Evolutionary conservation across 176 grass and related monocot species (phyloP), one percentile per base, ranked within the genome.

Genomic region (Typha latifolia): DNA sequence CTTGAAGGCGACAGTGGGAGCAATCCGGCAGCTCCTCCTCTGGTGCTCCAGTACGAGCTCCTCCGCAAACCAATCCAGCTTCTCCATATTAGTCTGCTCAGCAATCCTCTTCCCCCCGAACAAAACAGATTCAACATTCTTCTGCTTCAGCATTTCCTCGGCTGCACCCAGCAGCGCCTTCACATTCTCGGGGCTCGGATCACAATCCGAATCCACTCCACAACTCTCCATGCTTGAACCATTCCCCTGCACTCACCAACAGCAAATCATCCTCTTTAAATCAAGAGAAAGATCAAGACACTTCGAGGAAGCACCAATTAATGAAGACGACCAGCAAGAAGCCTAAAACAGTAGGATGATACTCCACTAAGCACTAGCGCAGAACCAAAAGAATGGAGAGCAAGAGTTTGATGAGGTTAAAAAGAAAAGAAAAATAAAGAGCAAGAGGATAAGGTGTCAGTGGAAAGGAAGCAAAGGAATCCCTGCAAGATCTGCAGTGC

Each of bases 1-100:
- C 84, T 99, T 99, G 85, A 99, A 83, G 56, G 84, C 86, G 63
- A 99, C 95, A 14, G 95, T 99, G 51, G 95, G 95, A 51, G 89
- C 95, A 70, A 93, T 99, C 43, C 95, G 76, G 53, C 81, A 81
- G 23, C 79, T 75, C 64, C 95, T 76, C 64, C 68, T 80, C 74
- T 84, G 86, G 67, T 90, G 95, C 74, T 99, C 95, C 4, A 78
- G 79, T 5, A 90, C 81, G 24, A 99, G 89, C 68, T 94, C 81
- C 59, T 63, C 73, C 0, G 95, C 89, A 79, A 99, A 88, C 70
- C 70, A 66, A 26, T 99, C 94, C 76, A 99, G 75, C 77, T 85
- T 90, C 86, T 99, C 95, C 79, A 85, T 85, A 69, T 94, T 99
- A 20, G 89, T 90, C 77, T 77, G 81, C 77, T 94, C 86, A 3